Evolutionary conservation across 2,329 filamentous ascomycete genomes (phyloP).

Genomic region (Didymella pinodella): DNA sequence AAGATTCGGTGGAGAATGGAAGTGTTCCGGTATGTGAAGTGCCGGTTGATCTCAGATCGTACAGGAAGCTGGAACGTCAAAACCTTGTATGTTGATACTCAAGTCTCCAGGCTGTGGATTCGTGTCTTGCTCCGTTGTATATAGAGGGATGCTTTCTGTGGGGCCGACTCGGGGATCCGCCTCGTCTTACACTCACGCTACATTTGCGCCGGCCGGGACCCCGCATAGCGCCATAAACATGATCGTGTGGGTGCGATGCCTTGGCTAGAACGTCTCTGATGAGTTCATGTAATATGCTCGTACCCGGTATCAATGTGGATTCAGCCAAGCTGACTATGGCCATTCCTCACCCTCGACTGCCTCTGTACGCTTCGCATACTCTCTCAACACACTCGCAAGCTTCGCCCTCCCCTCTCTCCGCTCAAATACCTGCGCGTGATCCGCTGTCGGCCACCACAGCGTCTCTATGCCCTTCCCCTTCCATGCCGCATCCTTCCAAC

Average conservation of each 20-base stretch:
- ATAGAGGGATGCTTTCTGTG: background rate
- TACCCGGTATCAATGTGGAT: no score
- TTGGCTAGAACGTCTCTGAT: slow-evolving; percentile 14
- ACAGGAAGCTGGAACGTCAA: background rate
- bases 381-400: slow-evolving; percentile 37
- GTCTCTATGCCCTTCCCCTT: slow-evolving; percentile 61
- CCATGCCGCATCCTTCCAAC: slow-evolving; percentile 49
- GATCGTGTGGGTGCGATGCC: slow-evolving; percentile 1
- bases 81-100: background rate
- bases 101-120: background rate
- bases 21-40: background rate
- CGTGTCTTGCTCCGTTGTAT: background rate
- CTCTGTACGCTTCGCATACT: slow-evolving; percentile 31
- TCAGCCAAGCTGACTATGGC: background rate
- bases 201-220: slow-evolving; percentile 30
- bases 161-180: slow-evolving; percentile 6
- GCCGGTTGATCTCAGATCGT: background rate
- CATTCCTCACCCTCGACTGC: slow-evolving; percentile 18
- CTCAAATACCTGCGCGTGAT: slow-evolving; percentile 67
- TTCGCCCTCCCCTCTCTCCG: slow-evolving; percentile 33
- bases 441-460: slow-evolving; percentile 66
- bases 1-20: background rate
- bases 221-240: slow-evolving; percentile 19
- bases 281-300: slow-evolving; percentile 6
- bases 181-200: slow-evolving; percentile 3